phyloP scores from a whole-genome alignment of 108 stramenopile species.

The Parmales sp. region DNA sequence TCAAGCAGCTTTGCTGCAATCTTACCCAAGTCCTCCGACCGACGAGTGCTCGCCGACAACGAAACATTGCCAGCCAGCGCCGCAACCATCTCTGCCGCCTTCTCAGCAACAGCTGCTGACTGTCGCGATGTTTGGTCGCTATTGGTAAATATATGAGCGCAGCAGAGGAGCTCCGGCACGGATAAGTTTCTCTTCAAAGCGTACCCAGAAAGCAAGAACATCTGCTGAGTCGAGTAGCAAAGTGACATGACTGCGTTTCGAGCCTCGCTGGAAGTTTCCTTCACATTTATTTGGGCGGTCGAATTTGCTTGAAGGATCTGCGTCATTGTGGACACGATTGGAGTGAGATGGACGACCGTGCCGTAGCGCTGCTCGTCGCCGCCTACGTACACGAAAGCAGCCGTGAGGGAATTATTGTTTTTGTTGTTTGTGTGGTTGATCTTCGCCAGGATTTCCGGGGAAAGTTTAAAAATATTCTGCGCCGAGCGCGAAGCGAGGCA shows the following conservation, averaged over 20 bases:
- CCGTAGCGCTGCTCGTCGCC: neutral
- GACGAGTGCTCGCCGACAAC: too few relatives aligned
- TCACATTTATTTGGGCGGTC: neutral
- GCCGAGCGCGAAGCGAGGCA: too few relatives aligned
- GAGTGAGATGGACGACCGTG: neutral
- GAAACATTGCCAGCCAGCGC: too few relatives aligned
- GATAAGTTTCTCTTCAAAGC: neutral
- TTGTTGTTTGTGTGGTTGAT: neutral
- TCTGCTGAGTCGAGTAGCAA: neutral
- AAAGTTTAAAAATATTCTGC: too few relatives aligned
- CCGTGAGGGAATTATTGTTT: neutral
- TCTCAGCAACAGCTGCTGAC: too few relatives aligned
- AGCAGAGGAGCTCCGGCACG: neutral
- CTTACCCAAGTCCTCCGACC: too few relatives aligned
- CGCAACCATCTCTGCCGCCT: too few relatives aligned
- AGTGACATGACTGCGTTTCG: neutral
- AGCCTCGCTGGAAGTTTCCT: neutral
- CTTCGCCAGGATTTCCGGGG: neutral
- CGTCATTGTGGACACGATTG: neutral
- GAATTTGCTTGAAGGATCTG: neutral
- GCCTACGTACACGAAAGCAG: neutral
- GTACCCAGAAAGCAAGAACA: neutral
- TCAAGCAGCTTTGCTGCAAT: too few relatives aligned
- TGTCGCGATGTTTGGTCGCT: too few relatives aligned
- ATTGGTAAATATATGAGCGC: too few relatives aligned